phyloP scores from a whole-genome alignment of 2,329 filamentous ascomycete genomes.

The Chrysoporthe austroafricana region DNA sequence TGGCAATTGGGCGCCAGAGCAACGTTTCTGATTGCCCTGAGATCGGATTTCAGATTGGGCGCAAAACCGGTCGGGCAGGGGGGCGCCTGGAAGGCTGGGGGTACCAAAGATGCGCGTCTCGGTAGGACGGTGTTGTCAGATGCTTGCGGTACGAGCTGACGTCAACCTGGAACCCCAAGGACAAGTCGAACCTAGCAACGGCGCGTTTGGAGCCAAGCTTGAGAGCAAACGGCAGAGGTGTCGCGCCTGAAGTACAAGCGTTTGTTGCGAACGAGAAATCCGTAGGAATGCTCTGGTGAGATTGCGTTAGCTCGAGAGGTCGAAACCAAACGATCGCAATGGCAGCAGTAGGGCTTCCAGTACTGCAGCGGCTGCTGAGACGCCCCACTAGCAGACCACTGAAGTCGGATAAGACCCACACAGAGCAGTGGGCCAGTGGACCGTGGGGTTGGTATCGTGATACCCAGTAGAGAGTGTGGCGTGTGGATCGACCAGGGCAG shows the following conservation, averaged over 20 bases:
- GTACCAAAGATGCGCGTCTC: conserved; percentile 6
- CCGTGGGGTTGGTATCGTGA: conserved; percentile 2
- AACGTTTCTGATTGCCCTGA: conserved; percentile 3
- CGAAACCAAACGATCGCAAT: neutral
- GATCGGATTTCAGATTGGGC: conserved; percentile 2
- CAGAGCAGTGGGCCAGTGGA: conserved; percentile 12
- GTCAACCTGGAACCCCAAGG: conserved; percentile 12
- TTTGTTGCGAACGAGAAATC: neutral
- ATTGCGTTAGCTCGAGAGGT: neutral
- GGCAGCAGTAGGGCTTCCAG: neutral
- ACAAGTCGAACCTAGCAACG: neutral
- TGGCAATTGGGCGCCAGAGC: neutral
- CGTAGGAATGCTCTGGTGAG: neutral
- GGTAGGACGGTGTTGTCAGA: conserved; percentile 2
- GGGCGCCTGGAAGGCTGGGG: neutral
- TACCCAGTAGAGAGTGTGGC: conserved; percentile 2
- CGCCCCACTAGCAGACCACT: neutral
- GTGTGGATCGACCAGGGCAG: conserved; percentile 14
- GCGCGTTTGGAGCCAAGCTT: neutral
- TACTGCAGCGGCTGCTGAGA: neutral
- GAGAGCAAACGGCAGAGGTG: neutral
- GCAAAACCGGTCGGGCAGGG: neutral
- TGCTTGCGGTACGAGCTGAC: conserved; percentile 15
- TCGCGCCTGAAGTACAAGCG: neutral
- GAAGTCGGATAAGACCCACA: conserved; percentile 3